Evolutionary conservation across 2,329 filamentous ascomycete species (phyloP), one percentile per base, ranked within the genome.

Genomic region (Akanthomyces dipterigenus): DNA sequence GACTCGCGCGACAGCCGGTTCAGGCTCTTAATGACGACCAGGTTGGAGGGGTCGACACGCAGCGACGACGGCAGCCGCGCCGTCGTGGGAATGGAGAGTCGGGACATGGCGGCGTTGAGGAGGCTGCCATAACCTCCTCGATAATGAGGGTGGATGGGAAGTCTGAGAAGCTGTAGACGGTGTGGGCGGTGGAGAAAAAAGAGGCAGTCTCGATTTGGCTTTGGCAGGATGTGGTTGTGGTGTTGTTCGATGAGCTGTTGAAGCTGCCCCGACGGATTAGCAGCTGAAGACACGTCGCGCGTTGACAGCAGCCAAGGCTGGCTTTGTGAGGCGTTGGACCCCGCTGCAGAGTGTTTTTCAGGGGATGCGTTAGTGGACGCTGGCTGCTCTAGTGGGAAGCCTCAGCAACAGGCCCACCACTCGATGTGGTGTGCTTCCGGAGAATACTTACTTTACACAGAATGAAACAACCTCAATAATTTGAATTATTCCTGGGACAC

Each of bases 11-110:
- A 88, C 20, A 96, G 81, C 60, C 87, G 87, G 63, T 79, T 82
- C 54, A 96, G 80, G 45, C 83, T 80, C 72, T 89, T 91, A 65
- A 82, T 72, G 54, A 91, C 82, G 34, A 85, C 79, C 50, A 83
- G 77, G 69, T 88, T 88, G 62, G 82, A 78, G 9, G 88, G 78
- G 62, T 86, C 82, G 69, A 93, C 81, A 67, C 86, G 86, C 65
- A 91, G 80, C 31, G 84, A 82, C 55, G 89, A 87, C n/a, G 88
- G 82, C 55, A 95, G 82, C 66, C 88, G 86, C 61, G 86, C 85
- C 56, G 84, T 86, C 51, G 88, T 90, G 20, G 90, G 90, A 42
- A 90, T 78, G 60, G 87, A 87, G 63, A 89, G 75, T 57, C 77
- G 80, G 56, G 81, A 75, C 81, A 84, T 84, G 64, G 46, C 51